Percentiles rank a stretch among this genome's conserved stretches.
Conservation (phyloP, 495 filamentous ascomycete genomes). For the Monascus purpureus region DNA sequence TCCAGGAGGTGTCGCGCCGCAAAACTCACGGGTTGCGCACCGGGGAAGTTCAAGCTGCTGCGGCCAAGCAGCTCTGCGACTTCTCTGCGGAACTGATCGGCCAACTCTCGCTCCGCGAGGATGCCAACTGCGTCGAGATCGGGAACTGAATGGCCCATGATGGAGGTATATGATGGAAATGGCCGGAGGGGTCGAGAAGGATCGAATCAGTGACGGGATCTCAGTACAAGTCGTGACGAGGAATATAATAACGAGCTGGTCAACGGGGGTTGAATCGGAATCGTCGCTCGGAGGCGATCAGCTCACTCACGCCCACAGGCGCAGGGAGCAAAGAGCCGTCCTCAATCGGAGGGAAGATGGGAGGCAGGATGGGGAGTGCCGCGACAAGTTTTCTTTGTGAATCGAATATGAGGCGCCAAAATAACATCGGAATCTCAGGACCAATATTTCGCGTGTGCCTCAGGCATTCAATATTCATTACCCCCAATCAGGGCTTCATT, state of each 20-base stretch:
- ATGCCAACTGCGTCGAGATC: conserved; percentile 41
- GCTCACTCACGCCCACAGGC: conserved; percentile 1
- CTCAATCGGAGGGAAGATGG: no score
- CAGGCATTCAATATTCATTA: no score
- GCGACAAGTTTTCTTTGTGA: no score
- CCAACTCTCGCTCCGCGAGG: conserved; percentile 43
- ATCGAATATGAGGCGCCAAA: no score
- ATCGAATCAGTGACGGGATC: no score
- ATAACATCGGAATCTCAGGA: no score
- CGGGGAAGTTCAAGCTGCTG: conserved; percentile 57
- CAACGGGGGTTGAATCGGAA: background rate
- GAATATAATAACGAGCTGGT: no score
- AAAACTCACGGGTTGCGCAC: conserved; percentile 92
- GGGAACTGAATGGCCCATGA: conserved; percentile 33
- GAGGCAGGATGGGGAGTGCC: no score
- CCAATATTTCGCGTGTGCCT: no score
- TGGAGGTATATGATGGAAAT: background rate
- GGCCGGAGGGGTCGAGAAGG: background rate
- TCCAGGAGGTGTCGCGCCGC: conserved; percentile 61
- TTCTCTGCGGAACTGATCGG: conserved; percentile 48
- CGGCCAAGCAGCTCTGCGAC: conserved; percentile 66
- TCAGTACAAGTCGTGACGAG: no score
- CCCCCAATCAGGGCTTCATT: no score
- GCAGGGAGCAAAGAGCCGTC: background rate
- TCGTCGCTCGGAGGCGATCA: background rate